A percentile compares a stretch with the other conserved stretches of the same genome.
Evolutionary conservation across 2,329 filamentous ascomycete genomes (phyloP).

Genomic region (Fusarium sp.): DNA sequence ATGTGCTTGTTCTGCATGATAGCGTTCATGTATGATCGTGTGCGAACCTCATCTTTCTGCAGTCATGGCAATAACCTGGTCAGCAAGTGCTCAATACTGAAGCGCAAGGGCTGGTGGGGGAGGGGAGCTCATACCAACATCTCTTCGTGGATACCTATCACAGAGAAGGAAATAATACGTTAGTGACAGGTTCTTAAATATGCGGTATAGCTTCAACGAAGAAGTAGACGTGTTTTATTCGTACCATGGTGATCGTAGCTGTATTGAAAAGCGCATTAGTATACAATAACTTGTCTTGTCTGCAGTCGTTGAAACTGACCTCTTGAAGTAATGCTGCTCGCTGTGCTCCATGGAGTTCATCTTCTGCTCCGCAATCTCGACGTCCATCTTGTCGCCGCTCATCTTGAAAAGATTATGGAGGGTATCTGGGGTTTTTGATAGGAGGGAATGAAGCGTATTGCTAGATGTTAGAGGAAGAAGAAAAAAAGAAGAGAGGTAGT

Average conservation of each 20-base stretch:
- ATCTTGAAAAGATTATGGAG: constrained; percentile 52
- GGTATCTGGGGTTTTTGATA: constrained; percentile 9
- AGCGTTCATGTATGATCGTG: constrained; percentile 94
- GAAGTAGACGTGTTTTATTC: constrained; percentile 45
- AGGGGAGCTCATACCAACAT: constrained; percentile 82
- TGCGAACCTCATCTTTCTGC: constrained; percentile 98
- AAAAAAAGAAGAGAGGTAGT: constrained; percentile 7
- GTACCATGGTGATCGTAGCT: constrained; percentile 99
- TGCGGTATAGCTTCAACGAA: constrained; percentile 38
- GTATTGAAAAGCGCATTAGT: constrained; percentile 55
- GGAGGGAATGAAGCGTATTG: background rate
- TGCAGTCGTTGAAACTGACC: constrained; percentile 65
- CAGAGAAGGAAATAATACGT: constrained; percentile 53
- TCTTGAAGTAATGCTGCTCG: constrained; percentile 99
- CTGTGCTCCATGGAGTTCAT: constrained; percentile 87
- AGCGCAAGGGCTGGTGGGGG: constrained; percentile 28
- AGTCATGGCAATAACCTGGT: constrained; percentile 32
- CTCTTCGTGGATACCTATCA: constrained; percentile 91
- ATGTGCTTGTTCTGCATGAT: constrained; percentile 98
- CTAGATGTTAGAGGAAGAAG: constrained; percentile 16
- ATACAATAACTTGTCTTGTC: constrained; percentile 28
- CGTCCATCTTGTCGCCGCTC: constrained; percentile 68
- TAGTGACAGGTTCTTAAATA: constrained; percentile 22
- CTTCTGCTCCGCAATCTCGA: constrained; percentile 71
- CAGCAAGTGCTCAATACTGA: constrained; percentile 36